phyloP scores from a whole-genome alignment of 257 asterid genomes.

The Plantago elongata region DNA sequence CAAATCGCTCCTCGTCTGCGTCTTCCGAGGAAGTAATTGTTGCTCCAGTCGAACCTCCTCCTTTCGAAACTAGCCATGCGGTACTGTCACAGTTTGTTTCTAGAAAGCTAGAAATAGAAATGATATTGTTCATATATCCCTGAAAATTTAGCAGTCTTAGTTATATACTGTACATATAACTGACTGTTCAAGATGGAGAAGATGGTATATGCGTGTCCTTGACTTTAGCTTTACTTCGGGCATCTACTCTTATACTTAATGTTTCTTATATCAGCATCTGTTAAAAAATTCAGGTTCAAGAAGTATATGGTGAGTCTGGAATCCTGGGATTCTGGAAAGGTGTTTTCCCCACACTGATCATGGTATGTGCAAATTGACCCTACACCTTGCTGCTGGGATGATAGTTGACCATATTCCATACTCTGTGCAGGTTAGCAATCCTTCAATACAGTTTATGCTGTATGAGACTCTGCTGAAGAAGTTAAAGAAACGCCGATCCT shows the following conservation, averaged over 20 bases:
- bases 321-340: conserved; percentile 93
- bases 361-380: conserved; percentile 58
- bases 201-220: conserved; percentile 10
- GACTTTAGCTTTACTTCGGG: conserved; percentile 10
- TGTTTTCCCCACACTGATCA: conserved; percentile 84
- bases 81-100: conserved; percentile 31
- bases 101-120: conserved; percentile 5
- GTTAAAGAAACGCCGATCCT: conserved; percentile 54
- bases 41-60: conserved; percentile 66
- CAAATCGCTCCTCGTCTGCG: conserved; percentile 24
- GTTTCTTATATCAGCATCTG: conserved; percentile 22
- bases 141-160: not conserved
- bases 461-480: conserved; percentile 90
- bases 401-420: conserved; percentile 30
- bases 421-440: conserved; percentile 83
- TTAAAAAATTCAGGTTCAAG: conserved; percentile 62
- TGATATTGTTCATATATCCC: not conserved
- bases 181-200: not conserved
- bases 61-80: conserved; percentile 71
- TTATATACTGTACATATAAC: not conserved
- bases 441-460: conserved; percentile 92
- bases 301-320: conserved; percentile 85
- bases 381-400: conserved; percentile 20
- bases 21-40: conserved; percentile 41
- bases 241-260: conserved; percentile 11